Percentiles rank a stretch among this genome's conserved stretches.
phyloP scores from a whole-genome alignment of 352 stramenopile genomes.

The Pythium sukuiense region DNA sequence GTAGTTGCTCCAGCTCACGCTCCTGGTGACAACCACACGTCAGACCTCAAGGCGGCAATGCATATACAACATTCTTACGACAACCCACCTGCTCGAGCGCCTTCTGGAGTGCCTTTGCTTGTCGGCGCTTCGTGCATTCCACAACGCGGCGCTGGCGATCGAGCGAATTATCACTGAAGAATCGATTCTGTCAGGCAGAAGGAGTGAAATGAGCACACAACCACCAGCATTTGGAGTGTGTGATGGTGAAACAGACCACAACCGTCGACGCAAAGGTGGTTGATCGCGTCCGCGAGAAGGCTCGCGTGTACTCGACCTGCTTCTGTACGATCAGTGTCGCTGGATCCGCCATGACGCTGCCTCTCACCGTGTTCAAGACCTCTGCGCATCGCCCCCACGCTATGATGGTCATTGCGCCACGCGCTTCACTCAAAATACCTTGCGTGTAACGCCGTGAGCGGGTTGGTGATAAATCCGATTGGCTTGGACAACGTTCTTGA shows the following conservation, averaged over 20 bases:
- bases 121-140: conserved; percentile 55
- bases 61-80: not conserved
- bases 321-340: conserved; percentile 28
- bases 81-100: conserved; percentile 47
- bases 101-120: conserved; percentile 51
- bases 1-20: conserved; percentile 41
- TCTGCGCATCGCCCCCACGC: not conserved
- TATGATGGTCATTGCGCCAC: not conserved
- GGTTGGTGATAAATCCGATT: not conserved
- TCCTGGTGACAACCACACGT: conserved; percentile 26
- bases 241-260: conserved; percentile 14
- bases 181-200: conserved; percentile 47
- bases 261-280: conserved; percentile 25
- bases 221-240: not conserved
- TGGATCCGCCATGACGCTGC: conserved; percentile 8
- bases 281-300: conserved; percentile 23
- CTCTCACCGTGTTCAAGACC: not conserved
- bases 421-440: conserved; percentile 1
- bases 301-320: conserved; percentile 28
- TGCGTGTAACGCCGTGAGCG: not conserved
- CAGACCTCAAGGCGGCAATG: not conserved
- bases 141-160: conserved; percentile 50
- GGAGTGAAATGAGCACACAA: not conserved
- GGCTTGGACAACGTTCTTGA: not conserved
- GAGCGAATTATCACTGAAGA: conserved; percentile 75